A percentile compares a stretch with the other conserved stretches of the same genome.
These are phyloP conservation scores for Erysiphe pulchra DNA, from an alignment of 2,329 filamentous ascomycete species.

Conservation along the genomic window DNA sequence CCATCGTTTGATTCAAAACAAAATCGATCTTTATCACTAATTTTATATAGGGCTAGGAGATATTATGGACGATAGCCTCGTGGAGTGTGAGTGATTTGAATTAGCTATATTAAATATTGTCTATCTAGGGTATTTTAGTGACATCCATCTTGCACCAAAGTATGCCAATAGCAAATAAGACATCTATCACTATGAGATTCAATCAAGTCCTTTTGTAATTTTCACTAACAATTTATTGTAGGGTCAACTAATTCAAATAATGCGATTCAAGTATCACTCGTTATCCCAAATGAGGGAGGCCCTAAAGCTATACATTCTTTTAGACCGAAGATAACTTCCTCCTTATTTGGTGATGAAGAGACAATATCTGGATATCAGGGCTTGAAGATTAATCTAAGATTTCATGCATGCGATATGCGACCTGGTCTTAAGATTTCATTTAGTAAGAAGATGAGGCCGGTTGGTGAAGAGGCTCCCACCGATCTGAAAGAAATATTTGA, in stretches of 20 bases:
- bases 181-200: no score
- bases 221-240: slow-evolving; percentile 1
- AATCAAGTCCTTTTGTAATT: neutral
- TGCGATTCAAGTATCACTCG: slow-evolving; percentile 33
- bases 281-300: slow-evolving; percentile 22
- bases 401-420: slow-evolving; percentile 44
- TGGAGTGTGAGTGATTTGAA: neutral
- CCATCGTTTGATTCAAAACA: no score
- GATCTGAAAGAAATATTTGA: slow-evolving; percentile 33
- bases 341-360: slow-evolving; percentile 84
- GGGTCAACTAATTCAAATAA: slow-evolving; percentile 17
- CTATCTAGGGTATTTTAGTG: no score
- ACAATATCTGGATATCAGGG: slow-evolving; percentile 74
- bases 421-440: slow-evolving; percentile 50
- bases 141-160: no score
- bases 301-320: slow-evolving; percentile 41
- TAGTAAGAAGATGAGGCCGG: slow-evolving; percentile 40
- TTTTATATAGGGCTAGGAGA: neutral
- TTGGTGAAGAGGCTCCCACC: slow-evolving; percentile 41
- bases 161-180: no score
- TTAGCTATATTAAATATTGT: neutral
- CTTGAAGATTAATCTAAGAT: slow-evolving; percentile 48
- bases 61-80: neutral
- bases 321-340: slow-evolving; percentile 67
- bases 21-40: no score